Evolutionary conservation across 2,329 filamentous ascomycete species (phyloP).

Genomic region (Elsinoe batatas): DNA sequence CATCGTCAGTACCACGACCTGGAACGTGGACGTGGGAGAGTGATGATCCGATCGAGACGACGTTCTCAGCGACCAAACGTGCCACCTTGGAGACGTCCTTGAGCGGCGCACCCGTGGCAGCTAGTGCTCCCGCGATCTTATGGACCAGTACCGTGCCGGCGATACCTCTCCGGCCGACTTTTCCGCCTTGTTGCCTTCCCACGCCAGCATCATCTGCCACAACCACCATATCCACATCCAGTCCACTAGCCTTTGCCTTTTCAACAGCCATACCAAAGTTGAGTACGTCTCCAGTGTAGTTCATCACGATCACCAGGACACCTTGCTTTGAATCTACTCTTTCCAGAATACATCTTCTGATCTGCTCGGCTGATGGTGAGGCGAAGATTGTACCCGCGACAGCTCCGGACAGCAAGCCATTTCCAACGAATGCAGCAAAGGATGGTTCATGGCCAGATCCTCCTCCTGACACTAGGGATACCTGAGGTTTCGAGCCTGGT

Average conservation of each 20-base stretch:
- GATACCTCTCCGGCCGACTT: constrained; percentile 83
- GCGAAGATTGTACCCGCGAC: constrained; percentile 85
- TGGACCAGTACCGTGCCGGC: constrained; percentile 85
- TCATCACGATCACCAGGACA: constrained; percentile 87
- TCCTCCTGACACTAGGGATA: constrained; percentile 78
- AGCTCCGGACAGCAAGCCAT: constrained; percentile 67
- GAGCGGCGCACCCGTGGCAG: constrained; percentile 53
- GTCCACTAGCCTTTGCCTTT: constrained; percentile 72
- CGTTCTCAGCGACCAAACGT: constrained; percentile 59
- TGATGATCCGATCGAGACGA: constrained; percentile 77
- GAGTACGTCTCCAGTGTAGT: constrained; percentile 41
- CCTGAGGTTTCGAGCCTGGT: constrained; percentile 47
- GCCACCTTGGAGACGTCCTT: constrained; percentile 65
- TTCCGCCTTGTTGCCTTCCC: constrained; percentile 70
- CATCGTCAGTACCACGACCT: constrained; percentile 52
- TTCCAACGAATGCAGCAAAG: constrained; percentile 76
- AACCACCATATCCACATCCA: constrained; percentile 77
- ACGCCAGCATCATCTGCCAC: constrained; percentile 90
- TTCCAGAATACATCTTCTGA: constrained; percentile 63
- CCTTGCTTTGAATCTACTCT: constrained; percentile 63
- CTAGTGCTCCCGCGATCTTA: constrained; percentile 79
- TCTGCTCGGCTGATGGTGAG: constrained; percentile 70
- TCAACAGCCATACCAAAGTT: constrained; percentile 61
- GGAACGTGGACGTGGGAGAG: constrained; percentile 90
- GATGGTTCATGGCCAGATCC: constrained; percentile 85